Evolutionary conservation across 352 stramenopile species (phyloP).

Genomic region (Thalassiosira hispida): DNA sequence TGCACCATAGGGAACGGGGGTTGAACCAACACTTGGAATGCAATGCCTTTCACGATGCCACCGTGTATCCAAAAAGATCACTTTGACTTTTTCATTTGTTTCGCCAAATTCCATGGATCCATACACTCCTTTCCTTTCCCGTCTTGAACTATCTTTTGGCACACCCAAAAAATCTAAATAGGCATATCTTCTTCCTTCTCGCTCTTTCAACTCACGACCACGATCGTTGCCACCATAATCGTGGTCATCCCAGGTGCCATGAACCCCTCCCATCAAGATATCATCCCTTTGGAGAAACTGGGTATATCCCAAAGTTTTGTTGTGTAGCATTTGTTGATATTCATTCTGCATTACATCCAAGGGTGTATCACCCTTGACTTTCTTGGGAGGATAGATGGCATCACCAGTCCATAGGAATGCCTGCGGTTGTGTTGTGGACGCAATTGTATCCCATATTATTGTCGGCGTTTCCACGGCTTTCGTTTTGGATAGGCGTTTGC

Average conservation of each 20-base stretch:
- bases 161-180: constrained; percentile 82
- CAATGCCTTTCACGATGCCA: constrained; percentile 80
- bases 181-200: constrained; percentile 51
- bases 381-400: constrained; percentile 68
- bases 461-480: neutral
- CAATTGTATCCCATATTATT: constrained; percentile 56
- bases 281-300: constrained; percentile 31
- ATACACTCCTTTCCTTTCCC: constrained; percentile 26
- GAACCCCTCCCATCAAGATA: constrained; percentile 47
- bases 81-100: constrained; percentile 53
- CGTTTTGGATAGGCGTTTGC: constrained; percentile 27
- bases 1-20: constrained; percentile 55
- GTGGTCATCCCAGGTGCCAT: constrained; percentile 86
- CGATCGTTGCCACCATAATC: constrained; percentile 86
- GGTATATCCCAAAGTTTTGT: constrained; percentile 73
- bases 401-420: constrained; percentile 80
- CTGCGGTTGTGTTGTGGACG: constrained; percentile 31
- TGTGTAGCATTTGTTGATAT: constrained; percentile 66
- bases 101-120: constrained; percentile 56
- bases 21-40: constrained; percentile 73
- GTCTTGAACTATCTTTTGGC: neutral
- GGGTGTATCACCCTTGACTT: constrained; percentile 49
- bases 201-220: constrained; percentile 62
- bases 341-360: constrained; percentile 55
- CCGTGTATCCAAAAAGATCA: constrained; percentile 85